A percentile compares a stretch with the other conserved stretches of the same genome.
phyloP scores from a whole-genome alignment of 257 asterid species.

The Solanum pinnatisectum region DNA sequence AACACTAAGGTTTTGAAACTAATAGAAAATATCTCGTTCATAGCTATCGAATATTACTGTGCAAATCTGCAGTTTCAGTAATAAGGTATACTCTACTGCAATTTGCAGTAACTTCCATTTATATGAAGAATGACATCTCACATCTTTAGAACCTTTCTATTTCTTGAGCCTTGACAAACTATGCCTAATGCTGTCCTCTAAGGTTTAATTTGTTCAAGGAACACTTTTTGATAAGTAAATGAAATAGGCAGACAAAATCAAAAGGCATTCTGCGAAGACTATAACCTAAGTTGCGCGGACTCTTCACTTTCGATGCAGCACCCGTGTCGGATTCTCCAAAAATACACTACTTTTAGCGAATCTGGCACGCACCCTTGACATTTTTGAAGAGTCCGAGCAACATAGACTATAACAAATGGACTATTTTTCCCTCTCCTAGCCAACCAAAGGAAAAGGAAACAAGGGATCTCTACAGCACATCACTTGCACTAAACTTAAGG shows the following conservation, averaged over 20 bases:
- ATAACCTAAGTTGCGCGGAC: too few relatives aligned
- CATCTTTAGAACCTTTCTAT: not conserved
- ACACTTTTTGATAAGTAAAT: not conserved
- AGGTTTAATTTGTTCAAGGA: not conserved
- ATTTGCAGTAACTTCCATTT: not conserved
- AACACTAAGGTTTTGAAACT: not conserved
- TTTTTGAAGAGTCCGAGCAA: too few relatives aligned
- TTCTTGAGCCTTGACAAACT: not conserved
- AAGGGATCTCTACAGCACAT: not conserved
- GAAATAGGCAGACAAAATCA: not conserved
- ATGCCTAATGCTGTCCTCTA: not conserved
- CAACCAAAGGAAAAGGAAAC: not conserved
- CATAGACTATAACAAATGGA: not conserved
- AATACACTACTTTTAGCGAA: too few relatives aligned
- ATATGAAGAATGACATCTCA: not conserved
- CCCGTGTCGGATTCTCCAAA: too few relatives aligned
- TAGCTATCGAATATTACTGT: not conserved
- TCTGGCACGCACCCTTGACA: too few relatives aligned
- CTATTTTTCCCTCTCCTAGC: not conserved
- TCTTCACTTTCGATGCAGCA: too few relatives aligned
- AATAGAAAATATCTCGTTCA: not conserved
- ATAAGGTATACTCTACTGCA: not conserved
- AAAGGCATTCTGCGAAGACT: not conserved
- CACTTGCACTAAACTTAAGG: not conserved
- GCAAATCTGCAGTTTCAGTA: not conserved